These are phyloP conservation scores for Holtermanniella nyarrowii DNA, from an alignment of 768 basidiomycete species.

Conservation along the genomic window DNA sequence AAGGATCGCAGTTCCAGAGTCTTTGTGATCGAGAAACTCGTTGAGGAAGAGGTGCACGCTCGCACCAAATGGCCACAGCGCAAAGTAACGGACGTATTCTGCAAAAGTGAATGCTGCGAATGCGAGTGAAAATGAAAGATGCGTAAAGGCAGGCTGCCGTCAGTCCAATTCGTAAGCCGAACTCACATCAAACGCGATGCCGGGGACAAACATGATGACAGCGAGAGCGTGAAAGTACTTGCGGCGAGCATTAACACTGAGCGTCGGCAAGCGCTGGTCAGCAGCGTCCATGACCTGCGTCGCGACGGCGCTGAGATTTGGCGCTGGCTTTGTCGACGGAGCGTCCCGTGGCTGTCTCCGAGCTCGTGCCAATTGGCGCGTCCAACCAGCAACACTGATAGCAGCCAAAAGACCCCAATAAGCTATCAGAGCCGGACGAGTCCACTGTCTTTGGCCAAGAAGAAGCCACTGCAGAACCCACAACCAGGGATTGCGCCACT, in stretches of 20 bases:
- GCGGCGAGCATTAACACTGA: slow-evolving; percentile 79
- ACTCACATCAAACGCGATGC: slow-evolving; percentile 81
- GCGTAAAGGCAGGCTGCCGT: slow-evolving; percentile 83
- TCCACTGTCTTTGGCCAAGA: slow-evolving; percentile 67
- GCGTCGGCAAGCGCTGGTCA: slow-evolving; percentile 78
- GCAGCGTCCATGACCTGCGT: slow-evolving; percentile 56
- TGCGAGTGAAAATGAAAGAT: slow-evolving; percentile 85
- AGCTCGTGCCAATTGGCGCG: slow-evolving; percentile 70
- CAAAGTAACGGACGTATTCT: slow-evolving; percentile 97
- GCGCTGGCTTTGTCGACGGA: background rate
- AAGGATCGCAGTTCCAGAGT: slow-evolving; percentile 87
- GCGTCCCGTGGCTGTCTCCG: slow-evolving; percentile 43
- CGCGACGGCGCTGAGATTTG: slow-evolving; percentile 22
- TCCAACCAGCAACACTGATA: slow-evolving; percentile 91
- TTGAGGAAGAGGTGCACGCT: slow-evolving; percentile 90
- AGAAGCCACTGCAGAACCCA: slow-evolving; percentile 72
- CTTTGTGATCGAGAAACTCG: slow-evolving; percentile 92
- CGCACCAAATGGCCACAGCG: slow-evolving; percentile 90
- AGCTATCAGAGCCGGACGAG: slow-evolving; percentile 59
- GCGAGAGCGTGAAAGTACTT: slow-evolving; percentile 97
- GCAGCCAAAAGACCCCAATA: slow-evolving; percentile 77
- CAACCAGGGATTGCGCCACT: slow-evolving; percentile 71
- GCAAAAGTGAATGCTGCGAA: slow-evolving; percentile 92
- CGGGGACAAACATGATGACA: slow-evolving; percentile 92
- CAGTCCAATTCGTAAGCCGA: slow-evolving; percentile 3